Percentiles rank a stretch among this genome's conserved stretches.
These are phyloP conservation scores for Medicago ruthenica DNA, from an alignment of 306 rosid genomes.

Conservation along the genomic window DNA sequence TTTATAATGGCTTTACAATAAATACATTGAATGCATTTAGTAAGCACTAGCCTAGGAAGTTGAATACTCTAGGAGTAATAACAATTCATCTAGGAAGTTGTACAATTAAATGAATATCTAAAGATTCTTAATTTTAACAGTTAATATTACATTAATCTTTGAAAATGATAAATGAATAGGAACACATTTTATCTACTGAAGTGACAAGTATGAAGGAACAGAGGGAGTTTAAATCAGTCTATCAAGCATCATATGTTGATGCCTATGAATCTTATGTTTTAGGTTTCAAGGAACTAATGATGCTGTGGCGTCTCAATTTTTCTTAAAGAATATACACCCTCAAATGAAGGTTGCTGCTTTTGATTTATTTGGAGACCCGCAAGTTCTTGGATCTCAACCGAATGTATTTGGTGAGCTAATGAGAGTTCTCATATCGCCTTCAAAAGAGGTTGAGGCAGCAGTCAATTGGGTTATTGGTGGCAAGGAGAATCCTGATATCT, in stretches of 20 bases:
- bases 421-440: slow-evolving; percentile 88
- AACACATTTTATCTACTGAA: too few species aligned
- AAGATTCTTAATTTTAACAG: too few species aligned
- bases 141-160: too few species aligned
- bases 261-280: slow-evolving; percentile 47
- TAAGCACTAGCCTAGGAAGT: too few species aligned
- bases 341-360: slow-evolving; percentile 81
- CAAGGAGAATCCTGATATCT: slow-evolving; percentile 79
- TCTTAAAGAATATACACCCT: slow-evolving; percentile 86
- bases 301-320: slow-evolving; percentile 86
- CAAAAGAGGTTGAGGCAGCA: slow-evolving; percentile 80
- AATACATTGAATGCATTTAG: too few species aligned
- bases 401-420: slow-evolving; percentile 95
- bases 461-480: slow-evolving; percentile 78
- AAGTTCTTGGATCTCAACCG: slow-evolving; percentile 67
- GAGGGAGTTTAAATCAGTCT: too few species aligned
- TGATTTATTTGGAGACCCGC: slow-evolving; percentile 77
- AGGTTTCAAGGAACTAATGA: slow-evolving; percentile 98
- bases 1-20: too few species aligned
- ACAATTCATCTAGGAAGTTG: too few species aligned
- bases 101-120: too few species aligned
- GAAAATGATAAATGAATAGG: not conserved
- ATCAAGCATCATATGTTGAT: slow-evolving; percentile 37
- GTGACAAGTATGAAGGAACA: too few species aligned
- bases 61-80: too few species aligned